Evolutionary conservation across 2,329 filamentous ascomycete species (phyloP).

Genomic region (Botryotinia calthae): DNA sequence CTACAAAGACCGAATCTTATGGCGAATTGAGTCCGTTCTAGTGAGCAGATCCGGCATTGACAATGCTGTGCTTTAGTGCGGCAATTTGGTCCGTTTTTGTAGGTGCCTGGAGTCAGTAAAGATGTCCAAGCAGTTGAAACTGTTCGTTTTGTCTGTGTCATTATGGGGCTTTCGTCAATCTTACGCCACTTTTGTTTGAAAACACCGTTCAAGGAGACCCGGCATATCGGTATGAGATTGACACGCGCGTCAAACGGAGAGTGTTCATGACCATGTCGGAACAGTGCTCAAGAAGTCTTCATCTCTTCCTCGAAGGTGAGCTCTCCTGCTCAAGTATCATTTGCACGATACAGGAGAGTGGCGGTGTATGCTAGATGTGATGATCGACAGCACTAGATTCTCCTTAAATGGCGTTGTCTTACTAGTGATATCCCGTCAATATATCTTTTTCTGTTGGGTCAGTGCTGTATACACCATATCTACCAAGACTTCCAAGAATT

Average conservation of each 20-base stretch:
- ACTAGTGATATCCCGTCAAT: neutral
- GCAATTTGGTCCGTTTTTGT: neutral
- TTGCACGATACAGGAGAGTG: neutral
- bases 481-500: neutral
- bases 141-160: neutral
- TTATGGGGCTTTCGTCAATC: neutral
- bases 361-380: neutral
- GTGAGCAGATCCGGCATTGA: constrained; percentile 1
- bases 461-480: neutral
- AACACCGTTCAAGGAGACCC: neutral
- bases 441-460: neutral
- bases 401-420: neutral
- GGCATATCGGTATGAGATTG: neutral
- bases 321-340: neutral
- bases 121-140: neutral
- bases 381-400: neutral
- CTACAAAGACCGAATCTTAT: neutral
- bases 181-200: neutral
- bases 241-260: neutral
- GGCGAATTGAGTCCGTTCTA: neutral
- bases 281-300: neutral
- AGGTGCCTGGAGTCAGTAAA: neutral
- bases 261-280: neutral
- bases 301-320: neutral
- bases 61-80: neutral